Base-by-base conservation (phyloP, 345 rosid genomes). In the Salix arbutifolia region DNA sequence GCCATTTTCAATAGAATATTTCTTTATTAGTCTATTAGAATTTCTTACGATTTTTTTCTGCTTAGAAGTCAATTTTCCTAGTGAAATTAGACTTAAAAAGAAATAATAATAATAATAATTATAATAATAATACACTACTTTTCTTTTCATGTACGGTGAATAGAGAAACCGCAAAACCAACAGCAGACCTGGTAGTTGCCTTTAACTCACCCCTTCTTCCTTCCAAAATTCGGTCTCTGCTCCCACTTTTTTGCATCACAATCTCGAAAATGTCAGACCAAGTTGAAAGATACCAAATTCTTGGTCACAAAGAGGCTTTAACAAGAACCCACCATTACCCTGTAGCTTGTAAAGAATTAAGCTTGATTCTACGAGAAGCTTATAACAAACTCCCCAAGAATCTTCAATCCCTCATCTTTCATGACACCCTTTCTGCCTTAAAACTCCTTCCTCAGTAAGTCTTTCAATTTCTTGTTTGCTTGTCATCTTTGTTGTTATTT, bases 391-490 rank as follows among this genome's bases (percentile, higher is more conserved):
- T 87, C 69, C 93, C 95, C 69, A 89, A 92, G 84, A 73, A 84
- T 75, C 77, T 90, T 74, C 93, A 89, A 77, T 84, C 90, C 76
- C 60, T 85, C 69, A 76, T 95, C 89, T 87, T 91, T 72, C 87
- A 75, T 16, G 92, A 94, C 84, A 80, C 84, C 40, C 90, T 90
- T 84, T 13, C 91, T 44, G 92, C 98, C 85, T 89, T 90, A 75
- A 92, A 92, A 74, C 86, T 91, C 60, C 92, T 94, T 74, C 91
- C 97, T 38, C 74, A 82, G 98, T 92, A 84, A 82, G 87, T 31
- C 31, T 33, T 60, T 46, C 52, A 14, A 37, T 25, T 65, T 40
- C 26, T 46, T 11, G 26, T 40, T 14, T 62, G 62, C 17, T 21
- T 30, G n/a, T 18, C 25, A 1, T 6, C 58, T 33, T 33, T 26